Conservation (phyloP, 306 rosid genomes). For the Fagus sylvatica region DNA sequence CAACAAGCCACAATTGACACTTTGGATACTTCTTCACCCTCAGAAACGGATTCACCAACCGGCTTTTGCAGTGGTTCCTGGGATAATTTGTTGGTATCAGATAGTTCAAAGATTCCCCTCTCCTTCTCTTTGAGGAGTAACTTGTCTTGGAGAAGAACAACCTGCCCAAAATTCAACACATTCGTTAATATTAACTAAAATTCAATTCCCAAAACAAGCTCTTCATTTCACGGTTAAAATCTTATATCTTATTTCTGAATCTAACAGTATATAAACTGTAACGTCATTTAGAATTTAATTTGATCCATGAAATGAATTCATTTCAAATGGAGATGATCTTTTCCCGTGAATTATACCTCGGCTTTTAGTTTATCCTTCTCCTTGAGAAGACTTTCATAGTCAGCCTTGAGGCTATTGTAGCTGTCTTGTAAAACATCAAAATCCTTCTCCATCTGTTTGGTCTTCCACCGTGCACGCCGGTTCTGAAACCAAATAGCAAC, state of each 20-base stretch:
- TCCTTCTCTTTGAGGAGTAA: conserved; percentile 43
- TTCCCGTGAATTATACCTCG: conserved; percentile 40
- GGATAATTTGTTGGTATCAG: conserved; percentile 37
- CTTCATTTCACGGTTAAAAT: too few species aligned
- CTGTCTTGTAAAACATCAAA: conserved; percentile 52
- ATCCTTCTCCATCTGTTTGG: conserved; percentile 80
- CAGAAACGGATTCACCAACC: conserved; percentile 38
- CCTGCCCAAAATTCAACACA: conserved; percentile 34
- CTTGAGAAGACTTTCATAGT: conserved; percentile 56
- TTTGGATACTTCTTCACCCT: conserved; percentile 61
- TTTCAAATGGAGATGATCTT: too few species aligned
- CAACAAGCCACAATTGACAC: conserved; percentile 39
- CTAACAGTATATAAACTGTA: too few species aligned
- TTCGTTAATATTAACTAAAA: too few species aligned
- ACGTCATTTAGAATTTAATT: too few species aligned
- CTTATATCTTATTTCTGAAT: too few species aligned
- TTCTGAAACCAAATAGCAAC: conserved; percentile 97
- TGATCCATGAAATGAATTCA: too few species aligned
- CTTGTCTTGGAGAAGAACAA: conserved; percentile 49
- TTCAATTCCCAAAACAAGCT: background rate
- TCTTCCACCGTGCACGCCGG: conserved; percentile 87
- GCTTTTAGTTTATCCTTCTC: conserved; percentile 60
- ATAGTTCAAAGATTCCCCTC: conserved; percentile 19
- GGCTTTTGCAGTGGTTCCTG: conserved; percentile 32
- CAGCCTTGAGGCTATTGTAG: conserved; percentile 51